A percentile compares a stretch with the other conserved stretches of the same genome.
Evolutionary conservation across 768 basidiomycete genomes (phyloP).

Genomic region (Trametes meyenii): DNA sequence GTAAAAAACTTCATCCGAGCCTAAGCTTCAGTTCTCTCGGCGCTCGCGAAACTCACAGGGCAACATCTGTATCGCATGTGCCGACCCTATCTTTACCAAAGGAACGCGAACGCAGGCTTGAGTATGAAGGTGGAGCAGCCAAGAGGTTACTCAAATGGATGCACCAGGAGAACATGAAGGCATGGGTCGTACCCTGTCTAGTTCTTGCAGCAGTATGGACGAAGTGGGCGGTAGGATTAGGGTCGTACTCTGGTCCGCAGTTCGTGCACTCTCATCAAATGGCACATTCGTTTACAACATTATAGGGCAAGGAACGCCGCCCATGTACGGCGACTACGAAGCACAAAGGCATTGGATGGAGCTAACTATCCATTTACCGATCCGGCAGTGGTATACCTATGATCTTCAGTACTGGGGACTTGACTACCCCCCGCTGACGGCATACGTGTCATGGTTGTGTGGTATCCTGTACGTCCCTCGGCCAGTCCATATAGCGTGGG

Average conservation of each 20-base stretch:
- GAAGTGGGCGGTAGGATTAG: slow-evolving; percentile 73
- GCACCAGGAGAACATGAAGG: slow-evolving; percentile 64
- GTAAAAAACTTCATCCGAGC: slow-evolving; percentile 22
- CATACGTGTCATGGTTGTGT: slow-evolving; percentile 85
- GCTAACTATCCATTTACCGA: slow-evolving; percentile 75
- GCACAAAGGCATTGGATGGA: slow-evolving; percentile 98
- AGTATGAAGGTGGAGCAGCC: slow-evolving; percentile 46
- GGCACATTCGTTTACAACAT: slow-evolving; percentile 10
- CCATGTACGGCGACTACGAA: slow-evolving; percentile 92
- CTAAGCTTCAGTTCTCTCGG: slow-evolving; percentile 49
- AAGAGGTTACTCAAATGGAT: slow-evolving; percentile 78
- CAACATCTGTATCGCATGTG: slow-evolving; percentile 22
- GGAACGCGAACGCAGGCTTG: slow-evolving; percentile 16
- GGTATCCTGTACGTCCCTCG: slow-evolving; percentile 61
- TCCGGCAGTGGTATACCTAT: slow-evolving; percentile 83
- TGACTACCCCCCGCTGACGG: slow-evolving; percentile 94
- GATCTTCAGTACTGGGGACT: slow-evolving; percentile 92
- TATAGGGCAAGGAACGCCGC: slow-evolving; percentile 69
- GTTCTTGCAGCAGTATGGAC: slow-evolving; percentile 58
- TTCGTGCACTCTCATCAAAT: slow-evolving; percentile 16
- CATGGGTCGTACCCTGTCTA: slow-evolving; percentile 59
- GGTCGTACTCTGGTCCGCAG: slow-evolving; percentile 78
- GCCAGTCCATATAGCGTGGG: too few species aligned
- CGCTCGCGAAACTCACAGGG: slow-evolving; percentile 38
- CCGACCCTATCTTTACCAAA: slow-evolving; percentile 6